A percentile compares a stretch with the other conserved stretches of the same genome.
Conservation (phyloP, 1,139 yeast species). For the Saccharomyces hybrid region DNA sequence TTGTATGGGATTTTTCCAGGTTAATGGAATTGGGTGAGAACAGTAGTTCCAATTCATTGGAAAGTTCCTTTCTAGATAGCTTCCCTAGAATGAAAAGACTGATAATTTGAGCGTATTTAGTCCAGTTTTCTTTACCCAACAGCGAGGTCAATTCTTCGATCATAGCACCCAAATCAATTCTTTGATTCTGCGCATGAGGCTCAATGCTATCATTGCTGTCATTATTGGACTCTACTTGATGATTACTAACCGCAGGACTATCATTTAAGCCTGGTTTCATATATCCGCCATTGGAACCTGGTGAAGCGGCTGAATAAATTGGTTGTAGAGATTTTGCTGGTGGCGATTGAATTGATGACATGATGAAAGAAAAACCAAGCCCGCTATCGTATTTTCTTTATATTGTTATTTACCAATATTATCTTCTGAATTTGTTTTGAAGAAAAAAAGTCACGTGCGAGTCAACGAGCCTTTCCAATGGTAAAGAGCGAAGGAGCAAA, state of each 20-base stretch:
- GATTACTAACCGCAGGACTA: slow-evolving; percentile 1
- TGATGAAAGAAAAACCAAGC: not conserved
- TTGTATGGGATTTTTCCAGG: not conserved
- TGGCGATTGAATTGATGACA: not conserved
- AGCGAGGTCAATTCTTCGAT: slow-evolving; percentile 66
- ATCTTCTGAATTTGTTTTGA: not conserved
- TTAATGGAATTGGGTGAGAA: slow-evolving; percentile 20
- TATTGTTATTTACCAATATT: not conserved
- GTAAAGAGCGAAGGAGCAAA: not conserved
- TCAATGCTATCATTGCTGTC: not conserved
- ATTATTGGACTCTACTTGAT: not conserved
- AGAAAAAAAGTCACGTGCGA: not conserved
- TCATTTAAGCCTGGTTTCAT: slow-evolving; percentile 4
- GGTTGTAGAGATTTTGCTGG: slow-evolving; percentile 3
- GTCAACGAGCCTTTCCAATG: not conserved
- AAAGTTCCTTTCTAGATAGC: slow-evolving; percentile 65
- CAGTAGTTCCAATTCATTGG: slow-evolving; percentile 22
- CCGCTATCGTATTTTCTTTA: not conserved
- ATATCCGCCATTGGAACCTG: slow-evolving; percentile 2
- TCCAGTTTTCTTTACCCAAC: slow-evolving; percentile 72
- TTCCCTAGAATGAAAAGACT: slow-evolving; percentile 73
- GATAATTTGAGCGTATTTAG: slow-evolving; percentile 70
- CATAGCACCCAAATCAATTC: slow-evolving; percentile 65
- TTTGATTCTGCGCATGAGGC: slow-evolving; percentile 26
- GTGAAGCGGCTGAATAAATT: slow-evolving; percentile 3